Percentiles rank a stretch among this genome's conserved stretches.
These are phyloP conservation scores for Nicotiana sylvestris DNA, from an alignment of 257 asterid genomes.

Conservation along the genomic window DNA sequence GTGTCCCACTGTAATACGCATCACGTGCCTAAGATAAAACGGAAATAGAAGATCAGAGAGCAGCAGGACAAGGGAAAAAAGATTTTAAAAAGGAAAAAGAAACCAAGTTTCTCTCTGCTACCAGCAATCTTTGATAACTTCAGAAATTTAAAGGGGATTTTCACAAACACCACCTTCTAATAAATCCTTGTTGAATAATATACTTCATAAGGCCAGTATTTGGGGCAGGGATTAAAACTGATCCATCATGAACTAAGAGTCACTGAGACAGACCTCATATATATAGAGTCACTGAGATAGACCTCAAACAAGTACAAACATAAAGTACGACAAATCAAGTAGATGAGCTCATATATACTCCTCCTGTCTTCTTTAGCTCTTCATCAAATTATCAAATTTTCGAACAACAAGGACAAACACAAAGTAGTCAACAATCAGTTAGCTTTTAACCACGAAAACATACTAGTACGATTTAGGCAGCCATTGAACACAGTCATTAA, in stretches of 20 bases:
- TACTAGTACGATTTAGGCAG: not conserved
- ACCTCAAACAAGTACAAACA: slow-evolving; percentile 5
- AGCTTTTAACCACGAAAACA: not conserved
- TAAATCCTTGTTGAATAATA: not conserved
- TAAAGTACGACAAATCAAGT: not conserved
- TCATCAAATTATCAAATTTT: not conserved
- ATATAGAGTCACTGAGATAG: not conserved
- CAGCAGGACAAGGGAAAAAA: not conserved
- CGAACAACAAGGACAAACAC: not conserved
- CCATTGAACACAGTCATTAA: not conserved
- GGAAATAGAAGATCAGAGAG: slow-evolving; percentile 6
- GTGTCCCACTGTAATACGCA: slow-evolving; percentile 80
- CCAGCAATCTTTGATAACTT: not conserved
- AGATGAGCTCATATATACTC: not conserved
- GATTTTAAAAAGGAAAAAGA: not conserved
- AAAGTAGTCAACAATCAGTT: not conserved
- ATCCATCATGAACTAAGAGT: not conserved
- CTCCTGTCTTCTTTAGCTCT: not conserved
- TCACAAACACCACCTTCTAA: not conserved
- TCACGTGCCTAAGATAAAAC: slow-evolving; percentile 58
- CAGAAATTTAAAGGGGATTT: not conserved
- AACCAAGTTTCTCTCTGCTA: not conserved
- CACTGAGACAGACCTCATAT: not conserved
- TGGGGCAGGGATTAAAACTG: not conserved
- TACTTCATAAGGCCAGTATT: not conserved